Percentiles rank a stretch among this genome's conserved stretches.
These are phyloP conservation scores for Cryomyces minteri DNA, from an alignment of 495 filamentous ascomycete species.

Conservation along the genomic window DNA sequence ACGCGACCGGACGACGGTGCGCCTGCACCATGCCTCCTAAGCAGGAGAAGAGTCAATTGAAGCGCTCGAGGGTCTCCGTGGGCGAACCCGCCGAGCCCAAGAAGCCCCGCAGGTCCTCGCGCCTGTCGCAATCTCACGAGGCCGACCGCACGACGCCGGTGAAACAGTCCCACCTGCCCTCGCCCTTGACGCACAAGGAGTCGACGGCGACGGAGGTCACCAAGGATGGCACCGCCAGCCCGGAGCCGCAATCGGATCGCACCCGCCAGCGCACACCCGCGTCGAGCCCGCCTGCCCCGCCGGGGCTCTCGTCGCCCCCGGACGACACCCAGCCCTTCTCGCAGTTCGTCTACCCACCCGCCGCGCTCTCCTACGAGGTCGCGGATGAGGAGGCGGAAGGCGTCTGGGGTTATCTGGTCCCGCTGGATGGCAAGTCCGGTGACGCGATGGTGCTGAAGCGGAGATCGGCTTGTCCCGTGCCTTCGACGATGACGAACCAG, in stretches of 20 bases:
- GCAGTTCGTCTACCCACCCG: conserved; percentile 60
- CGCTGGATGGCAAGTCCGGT: conserved; percentile 48
- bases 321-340: conserved; percentile 49
- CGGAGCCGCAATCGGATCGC: conserved; percentile 19
- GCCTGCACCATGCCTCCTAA: not conserved
- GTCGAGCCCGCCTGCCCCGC: conserved; percentile 30
- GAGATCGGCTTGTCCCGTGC: conserved; percentile 41
- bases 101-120: conserved; percentile 47
- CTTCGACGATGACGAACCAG: conserved; percentile 17
- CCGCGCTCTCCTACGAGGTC: conserved; percentile 61
- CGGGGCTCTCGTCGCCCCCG: conserved; percentile 49
- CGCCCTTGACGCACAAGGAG: conserved; percentile 53
- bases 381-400: conserved; percentile 76
- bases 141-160: conserved; percentile 24
- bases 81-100: conserved; percentile 23
- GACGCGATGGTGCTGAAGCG: conserved; percentile 57
- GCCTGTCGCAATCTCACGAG: conserved; percentile 28
- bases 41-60: conserved; percentile 19
- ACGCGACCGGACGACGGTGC: no score
- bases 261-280: conserved; percentile 19
- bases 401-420: conserved; percentile 90
- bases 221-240: conserved; percentile 54
- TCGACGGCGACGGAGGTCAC: conserved; percentile 34
- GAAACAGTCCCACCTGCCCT: conserved; percentile 55
- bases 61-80: conserved; percentile 16